Conservation (phyloP, 495 filamentous ascomycete species). For the Neurospora africana region DNA sequence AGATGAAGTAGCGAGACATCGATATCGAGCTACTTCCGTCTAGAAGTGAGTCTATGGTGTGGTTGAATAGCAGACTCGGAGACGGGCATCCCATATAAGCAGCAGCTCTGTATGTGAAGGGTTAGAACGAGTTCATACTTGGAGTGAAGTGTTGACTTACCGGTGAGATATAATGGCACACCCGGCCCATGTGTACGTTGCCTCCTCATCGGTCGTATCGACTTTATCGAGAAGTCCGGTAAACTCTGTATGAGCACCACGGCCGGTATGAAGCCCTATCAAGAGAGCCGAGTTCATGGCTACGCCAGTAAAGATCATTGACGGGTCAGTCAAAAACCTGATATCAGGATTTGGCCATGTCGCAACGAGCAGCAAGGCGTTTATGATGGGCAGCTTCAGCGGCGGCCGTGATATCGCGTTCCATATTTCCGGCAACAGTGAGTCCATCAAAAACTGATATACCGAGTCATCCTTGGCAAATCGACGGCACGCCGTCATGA, state of each 20-base stretch:
- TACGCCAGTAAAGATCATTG: constrained; percentile 28
- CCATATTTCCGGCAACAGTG: constrained; percentile 28
- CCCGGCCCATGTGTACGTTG: constrained; percentile 34
- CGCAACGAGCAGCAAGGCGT: constrained; percentile 32
- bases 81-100: constrained; percentile 31
- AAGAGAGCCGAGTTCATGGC: constrained; percentile 30
- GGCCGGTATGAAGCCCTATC: constrained; percentile 32
- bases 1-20: constrained; percentile 28
- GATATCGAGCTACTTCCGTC: constrained; percentile 26
- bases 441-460: constrained; percentile 29
- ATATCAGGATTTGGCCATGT: constrained; percentile 32
- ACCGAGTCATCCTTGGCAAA: constrained; percentile 31
- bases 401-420: constrained; percentile 23
- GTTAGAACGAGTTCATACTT: not conserved
- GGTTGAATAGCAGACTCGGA: constrained; percentile 29
- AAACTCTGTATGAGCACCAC: constrained; percentile 31
- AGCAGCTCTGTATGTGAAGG: constrained; percentile 14
- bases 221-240: constrained; percentile 20
- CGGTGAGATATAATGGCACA: constrained; percentile 34
- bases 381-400: constrained; percentile 28
- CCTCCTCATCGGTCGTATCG: constrained; percentile 32
- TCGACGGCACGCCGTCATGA: constrained; percentile 31
- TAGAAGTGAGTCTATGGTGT: constrained; percentile 29
- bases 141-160: constrained; percentile 6
- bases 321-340: constrained; percentile 34